These are phyloP conservation scores for Colletotrichum caudatum DNA, from an alignment of 2,329 filamentous ascomycete genomes.

Conservation along the genomic window DNA sequence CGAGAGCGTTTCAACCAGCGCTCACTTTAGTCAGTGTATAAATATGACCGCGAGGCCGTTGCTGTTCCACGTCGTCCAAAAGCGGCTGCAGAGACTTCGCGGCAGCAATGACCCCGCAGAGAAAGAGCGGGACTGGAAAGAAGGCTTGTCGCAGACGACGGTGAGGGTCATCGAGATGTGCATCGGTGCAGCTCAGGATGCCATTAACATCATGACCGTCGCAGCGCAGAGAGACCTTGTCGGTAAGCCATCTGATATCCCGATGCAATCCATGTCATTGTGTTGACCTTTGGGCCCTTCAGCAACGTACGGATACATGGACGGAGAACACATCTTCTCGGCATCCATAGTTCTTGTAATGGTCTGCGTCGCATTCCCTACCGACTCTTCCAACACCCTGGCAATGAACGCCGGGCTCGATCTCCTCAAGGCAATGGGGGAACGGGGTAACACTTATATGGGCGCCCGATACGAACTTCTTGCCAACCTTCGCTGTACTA, in stretches of 20 bases:
- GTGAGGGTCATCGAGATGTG: conserved; percentile 50
- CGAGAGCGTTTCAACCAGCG: conserved; percentile 57
- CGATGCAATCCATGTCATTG: conserved; percentile 37
- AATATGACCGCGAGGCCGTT: conserved; percentile 51
- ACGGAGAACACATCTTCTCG: conserved; percentile 51
- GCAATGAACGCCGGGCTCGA: conserved; percentile 61
- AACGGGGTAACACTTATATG: conserved; percentile 65
- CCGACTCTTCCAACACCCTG: conserved; percentile 54
- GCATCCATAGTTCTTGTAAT: conserved; percentile 49
- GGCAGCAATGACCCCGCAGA: conserved; percentile 32
- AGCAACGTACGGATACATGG: conserved; percentile 51
- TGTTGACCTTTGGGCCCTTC: conserved; percentile 39
- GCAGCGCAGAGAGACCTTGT: conserved; percentile 55
- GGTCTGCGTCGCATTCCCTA: conserved; percentile 60
- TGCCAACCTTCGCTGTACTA: conserved; percentile 46
- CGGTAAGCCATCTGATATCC: conserved; percentile 49
- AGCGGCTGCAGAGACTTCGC: conserved; percentile 41
- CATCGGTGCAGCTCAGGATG: conserved; percentile 49
- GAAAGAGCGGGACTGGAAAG: conserved; percentile 37
- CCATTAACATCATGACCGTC: conserved; percentile 45
- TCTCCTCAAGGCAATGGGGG: conserved; percentile 63
- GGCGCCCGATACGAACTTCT: conserved; percentile 52
- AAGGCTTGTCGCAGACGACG: conserved; percentile 49
- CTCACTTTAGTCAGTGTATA: conserved; percentile 52
- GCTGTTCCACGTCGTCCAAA: conserved; percentile 49